Evolutionary conservation across 768 basidiomycete genomes (phyloP), one percentile per base, ranked within the genome.

Genomic region (Phaeotremella fagi): DNA sequence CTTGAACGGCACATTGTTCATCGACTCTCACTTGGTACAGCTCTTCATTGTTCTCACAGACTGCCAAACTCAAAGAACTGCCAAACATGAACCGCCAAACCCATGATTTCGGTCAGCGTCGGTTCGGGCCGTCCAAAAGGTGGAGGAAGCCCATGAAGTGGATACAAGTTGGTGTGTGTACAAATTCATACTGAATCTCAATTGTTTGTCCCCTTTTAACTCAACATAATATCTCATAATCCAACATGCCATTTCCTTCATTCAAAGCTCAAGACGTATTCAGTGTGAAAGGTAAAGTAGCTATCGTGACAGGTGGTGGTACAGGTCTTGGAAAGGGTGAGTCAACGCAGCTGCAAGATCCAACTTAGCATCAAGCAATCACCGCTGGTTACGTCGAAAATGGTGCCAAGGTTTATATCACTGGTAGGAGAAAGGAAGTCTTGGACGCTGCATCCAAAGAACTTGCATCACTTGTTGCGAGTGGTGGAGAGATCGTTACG

Each of bases 311-410:
- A 0, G 70, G 70, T 36, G 70, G 68, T 11, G 68, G 65, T 18
- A 64, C 64, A 0, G 66, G 64, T 80, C 78, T 62, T 78, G 79
- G 57, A 15, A 63, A 59, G 38, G 58, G 52, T 58, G 16, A 44
- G 46, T 36, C 2, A 22, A 26, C 4, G 2, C 18, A 14, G 16
- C 38, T 26, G 29, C 24, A n/a, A 31, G 31, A 45, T 43, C 27
- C 43, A 18, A 35, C 48, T 33, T 52, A 24, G 6, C 14, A 48
- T 22, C n/a, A 31, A 52, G 59, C 72, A 27, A 64, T 72, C 45
- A 56, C 70, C 15, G 57, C 52, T 11, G 70, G 70, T 0, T 71
- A 71, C 48, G 66, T 59, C 0, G 51, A 49, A 24, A 73, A 74
- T 44, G 71, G 71, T 2, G 66, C 72, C 29, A 62, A 54, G 36